phyloP scores from a whole-genome alignment of 805 yeast species.

The Myxozyma mucilagina region DNA sequence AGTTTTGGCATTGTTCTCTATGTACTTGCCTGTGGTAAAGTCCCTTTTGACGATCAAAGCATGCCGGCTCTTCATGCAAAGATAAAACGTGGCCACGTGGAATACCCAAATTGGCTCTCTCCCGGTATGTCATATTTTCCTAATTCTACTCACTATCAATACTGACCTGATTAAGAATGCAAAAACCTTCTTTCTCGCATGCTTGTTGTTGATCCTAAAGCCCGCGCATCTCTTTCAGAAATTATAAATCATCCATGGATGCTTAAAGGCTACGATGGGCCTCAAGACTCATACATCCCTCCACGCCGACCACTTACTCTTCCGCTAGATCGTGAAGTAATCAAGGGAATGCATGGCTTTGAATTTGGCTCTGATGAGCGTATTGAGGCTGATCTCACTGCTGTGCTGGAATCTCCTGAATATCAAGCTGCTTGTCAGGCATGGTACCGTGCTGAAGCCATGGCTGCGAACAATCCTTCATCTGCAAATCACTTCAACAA shows the following conservation, averaged over 20 bases:
- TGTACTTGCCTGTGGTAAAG: slow-evolving; percentile 95
- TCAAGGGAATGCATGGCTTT: slow-evolving; percentile 71
- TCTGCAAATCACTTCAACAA: slow-evolving; percentile 4
- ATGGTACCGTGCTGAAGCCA: slow-evolving; percentile 53
- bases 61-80: slow-evolving; percentile 90
- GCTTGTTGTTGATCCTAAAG: slow-evolving; percentile 86
- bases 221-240: slow-evolving; percentile 76
- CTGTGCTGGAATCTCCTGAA: slow-evolving; percentile 60
- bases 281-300: slow-evolving; percentile 72
- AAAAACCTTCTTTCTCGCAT: slow-evolving; percentile 76
- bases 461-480: background rate
- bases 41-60: slow-evolving; percentile 95
- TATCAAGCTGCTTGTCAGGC: slow-evolving; percentile 62
- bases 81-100: slow-evolving; percentile 88
- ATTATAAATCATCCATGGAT: slow-evolving; percentile 93
- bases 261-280: slow-evolving; percentile 78
- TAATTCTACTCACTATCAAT: background rate
- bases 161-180: slow-evolving; percentile 47
- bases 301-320: slow-evolving; percentile 68
- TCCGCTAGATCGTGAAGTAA: slow-evolving; percentile 67
- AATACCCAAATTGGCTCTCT: slow-evolving; percentile 81
- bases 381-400: slow-evolving; percentile 56
- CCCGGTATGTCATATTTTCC: slow-evolving; percentile 42
- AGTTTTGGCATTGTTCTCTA: slow-evolving; percentile 95
- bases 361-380: slow-evolving; percentile 74